phyloP scores from a whole-genome alignment of 441 rosid genomes.

The Croton setiger region DNA sequence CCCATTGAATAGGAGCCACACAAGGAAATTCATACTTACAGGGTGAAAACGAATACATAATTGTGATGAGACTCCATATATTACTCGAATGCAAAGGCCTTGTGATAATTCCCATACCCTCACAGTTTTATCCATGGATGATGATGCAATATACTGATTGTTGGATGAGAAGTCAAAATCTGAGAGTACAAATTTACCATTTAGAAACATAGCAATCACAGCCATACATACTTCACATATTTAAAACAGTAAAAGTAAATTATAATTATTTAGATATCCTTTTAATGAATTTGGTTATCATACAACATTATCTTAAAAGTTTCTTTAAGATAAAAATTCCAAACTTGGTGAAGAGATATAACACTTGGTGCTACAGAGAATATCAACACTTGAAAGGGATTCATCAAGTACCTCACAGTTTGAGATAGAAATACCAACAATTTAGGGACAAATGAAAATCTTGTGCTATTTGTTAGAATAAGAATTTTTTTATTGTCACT shows the following conservation, averaged over 20 bases:
- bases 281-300: not conserved
- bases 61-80: conserved; percentile 85
- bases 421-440: not conserved
- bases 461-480: not conserved
- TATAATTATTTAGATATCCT: not conserved
- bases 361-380: not conserved
- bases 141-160: conserved; percentile 91
- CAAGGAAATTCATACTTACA: conserved; percentile 62
- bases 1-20: no score
- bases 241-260: not conserved
- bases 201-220: conserved; percentile 23
- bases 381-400: not conserved
- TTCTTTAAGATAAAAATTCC: conserved; percentile 2
- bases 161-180: conserved; percentile 97
- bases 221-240: conserved; percentile 7
- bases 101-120: conserved; percentile 92
- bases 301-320: not conserved
- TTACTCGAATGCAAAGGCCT: conserved; percentile 92
- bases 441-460: not conserved
- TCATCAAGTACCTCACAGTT: not conserved
- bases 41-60: conserved; percentile 92
- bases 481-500: not conserved
- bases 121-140: conserved; percentile 93
- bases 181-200: conserved; percentile 34
- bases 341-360: not conserved